Evolutionary conservation across 2,329 filamentous ascomycete species (phyloP).

Genomic region (Fusarium torulosum): DNA sequence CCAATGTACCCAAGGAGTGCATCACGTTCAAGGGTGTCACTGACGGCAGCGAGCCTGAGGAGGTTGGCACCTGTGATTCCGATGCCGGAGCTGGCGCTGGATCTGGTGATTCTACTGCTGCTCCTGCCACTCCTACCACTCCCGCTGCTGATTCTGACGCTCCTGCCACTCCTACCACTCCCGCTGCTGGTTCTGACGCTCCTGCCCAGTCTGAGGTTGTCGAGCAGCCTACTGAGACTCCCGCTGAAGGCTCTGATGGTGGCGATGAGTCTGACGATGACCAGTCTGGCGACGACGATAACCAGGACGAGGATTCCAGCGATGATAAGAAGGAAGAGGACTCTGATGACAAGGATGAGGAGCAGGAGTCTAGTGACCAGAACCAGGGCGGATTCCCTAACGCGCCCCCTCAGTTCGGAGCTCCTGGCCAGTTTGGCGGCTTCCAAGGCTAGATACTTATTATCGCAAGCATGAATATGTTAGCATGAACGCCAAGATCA

Average conservation of each 20-base stretch:
- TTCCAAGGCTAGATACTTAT: neutral
- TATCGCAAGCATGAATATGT: too few species aligned
- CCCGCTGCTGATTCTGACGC: slow-evolving; percentile 1
- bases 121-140: slow-evolving; percentile 15
- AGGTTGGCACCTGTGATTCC: slow-evolving; percentile 42
- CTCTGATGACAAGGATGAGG: neutral
- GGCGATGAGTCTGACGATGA: slow-evolving; percentile 5
- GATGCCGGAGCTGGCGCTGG: slow-evolving; percentile 11
- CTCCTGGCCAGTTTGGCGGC: slow-evolving; percentile 7
- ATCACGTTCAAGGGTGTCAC: slow-evolving; percentile 44
- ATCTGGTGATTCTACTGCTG: slow-evolving; percentile 10
- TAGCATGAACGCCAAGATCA: too few species aligned
- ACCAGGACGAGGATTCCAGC: too few species aligned
- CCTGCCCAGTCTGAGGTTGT: slow-evolving; percentile 9
- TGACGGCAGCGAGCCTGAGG: slow-evolving; percentile 44
- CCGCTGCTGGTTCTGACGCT: slow-evolving; percentile 1
- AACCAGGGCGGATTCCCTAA: neutral
- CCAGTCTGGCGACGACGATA: too few species aligned
- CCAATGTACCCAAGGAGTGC: slow-evolving; percentile 39
- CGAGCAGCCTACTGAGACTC: slow-evolving; percentile 8
- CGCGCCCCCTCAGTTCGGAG: neutral
- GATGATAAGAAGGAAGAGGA: too few species aligned
- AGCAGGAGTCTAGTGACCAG: neutral
- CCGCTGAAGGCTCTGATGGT: slow-evolving; percentile 7
- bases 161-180: slow-evolving; percentile 16